These are phyloP conservation scores for Cryptococcus maquisensis DNA, from an alignment of 1,284 basidiomycete species.

Conservation along the genomic window DNA sequence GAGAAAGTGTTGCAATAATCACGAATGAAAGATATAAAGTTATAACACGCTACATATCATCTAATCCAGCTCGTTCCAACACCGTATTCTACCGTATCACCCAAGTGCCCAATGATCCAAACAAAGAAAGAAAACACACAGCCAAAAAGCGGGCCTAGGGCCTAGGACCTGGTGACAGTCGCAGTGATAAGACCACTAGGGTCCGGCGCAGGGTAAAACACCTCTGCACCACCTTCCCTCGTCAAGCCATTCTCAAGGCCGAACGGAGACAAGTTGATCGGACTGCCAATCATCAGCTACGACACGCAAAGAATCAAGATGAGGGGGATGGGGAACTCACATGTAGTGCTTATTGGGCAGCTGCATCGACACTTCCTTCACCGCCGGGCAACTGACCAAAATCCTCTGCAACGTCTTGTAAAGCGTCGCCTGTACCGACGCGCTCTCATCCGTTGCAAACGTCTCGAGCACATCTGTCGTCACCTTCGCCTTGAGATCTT, in stretches of 20 bases:
- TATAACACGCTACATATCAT: no score
- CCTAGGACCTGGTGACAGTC: conserved; percentile 49
- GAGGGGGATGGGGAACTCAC: conserved; percentile 41
- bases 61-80: no score
- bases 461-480: conserved; percentile 68
- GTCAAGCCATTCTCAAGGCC: conserved; percentile 52
- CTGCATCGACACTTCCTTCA: conserved; percentile 65
- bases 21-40: no score
- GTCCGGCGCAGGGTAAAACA: conserved; percentile 72
- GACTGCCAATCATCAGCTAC: conserved; percentile 14
- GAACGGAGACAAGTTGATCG: conserved; percentile 45
- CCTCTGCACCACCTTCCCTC: conserved; percentile 66
- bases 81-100: no score
- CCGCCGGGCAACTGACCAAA: conserved; percentile 60
- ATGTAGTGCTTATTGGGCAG: conserved; percentile 95
- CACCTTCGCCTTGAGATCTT: conserved; percentile 55
- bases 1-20: no score
- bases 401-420: conserved; percentile 82
- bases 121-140: not conserved
- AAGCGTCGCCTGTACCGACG: conserved; percentile 87
- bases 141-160: not conserved
- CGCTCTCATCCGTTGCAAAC: conserved; percentile 83
- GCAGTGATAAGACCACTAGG: conserved; percentile 55
- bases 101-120: not conserved
- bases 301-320: not conserved